Evolutionary conservation across 106 monocot genomes (phyloP), one percentile per base, ranked within the genome.

Genomic region (Allium sativum): DNA sequence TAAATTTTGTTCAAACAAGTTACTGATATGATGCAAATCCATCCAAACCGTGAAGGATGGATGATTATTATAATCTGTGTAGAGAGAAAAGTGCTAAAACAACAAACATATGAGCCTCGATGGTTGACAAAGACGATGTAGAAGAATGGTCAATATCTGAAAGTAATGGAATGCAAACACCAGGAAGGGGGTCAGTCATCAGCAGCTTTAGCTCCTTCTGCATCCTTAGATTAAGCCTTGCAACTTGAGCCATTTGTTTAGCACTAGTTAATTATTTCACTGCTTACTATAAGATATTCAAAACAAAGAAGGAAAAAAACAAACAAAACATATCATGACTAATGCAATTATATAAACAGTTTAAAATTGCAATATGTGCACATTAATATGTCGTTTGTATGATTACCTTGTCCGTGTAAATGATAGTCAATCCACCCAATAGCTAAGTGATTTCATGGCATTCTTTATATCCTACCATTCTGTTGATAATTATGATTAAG

Each of bases 121-220:
- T 79, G 56, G 21, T 78, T 46, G 86, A 71, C 57, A 93, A 75
- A 15, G 74, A 81, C 40, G 73, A 79, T 9, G 68, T 58, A 20
- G 60, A 62, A 51, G 66, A 42, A 58, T 41, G 59, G 3, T 70
- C 72, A 16, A 59, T 56, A 1, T 74, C 81, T 42, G 77, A 68
- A 65, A 77, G 72, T 53, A 62, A 52, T 31, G 73, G 58, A 70
- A 94, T 63, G 18, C 86, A 86, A 16, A 90, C 86, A 21, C 90
- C 90, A 45, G 76, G 90, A 69, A 90, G 94, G 7, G 94, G 86
- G 41, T 95, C 86, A 20, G 82, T 72, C 45, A 77, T 44, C 19
- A 95, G 78, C 42, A 86, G 78, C 74, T 87, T 89, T 42, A 95
- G 65, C 66, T 95, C 90, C 74, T 95, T 95, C 72, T 95, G 94